These are phyloP conservation scores for Cladophialophora bantiana DNA, from an alignment of 2,329 filamentous ascomycete species.

Conservation along the genomic window DNA sequence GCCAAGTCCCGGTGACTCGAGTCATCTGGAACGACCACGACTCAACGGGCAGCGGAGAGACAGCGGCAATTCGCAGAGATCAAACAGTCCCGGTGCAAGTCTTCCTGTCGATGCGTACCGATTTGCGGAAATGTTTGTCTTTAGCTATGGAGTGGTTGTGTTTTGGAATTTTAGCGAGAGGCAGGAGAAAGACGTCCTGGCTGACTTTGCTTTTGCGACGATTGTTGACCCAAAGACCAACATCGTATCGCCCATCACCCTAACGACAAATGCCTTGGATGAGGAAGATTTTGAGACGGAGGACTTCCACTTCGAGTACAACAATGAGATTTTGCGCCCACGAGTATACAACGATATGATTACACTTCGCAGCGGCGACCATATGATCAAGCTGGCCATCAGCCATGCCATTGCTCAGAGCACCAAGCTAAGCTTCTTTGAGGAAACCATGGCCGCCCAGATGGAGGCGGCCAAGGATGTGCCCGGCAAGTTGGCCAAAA, in stretches of 20 bases:
- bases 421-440: constrained; percentile 94
- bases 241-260: constrained; percentile 57
- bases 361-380: constrained; percentile 88
- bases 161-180: constrained; percentile 98
- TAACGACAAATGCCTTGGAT: constrained; percentile 79
- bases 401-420: constrained; percentile 97
- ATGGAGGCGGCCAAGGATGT: constrained; percentile 94
- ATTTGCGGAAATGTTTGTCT: constrained; percentile 96
- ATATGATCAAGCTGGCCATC: constrained; percentile 75
- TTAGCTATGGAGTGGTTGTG: constrained; percentile 94
- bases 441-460: constrained; percentile 92
- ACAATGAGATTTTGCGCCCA: constrained; percentile 80
- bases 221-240: constrained; percentile 42
- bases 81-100: constrained; percentile 57
- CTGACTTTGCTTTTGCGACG: constrained; percentile 81
- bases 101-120: constrained; percentile 73
- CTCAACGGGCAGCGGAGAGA: constrained; percentile 43
- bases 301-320: constrained; percentile 99
- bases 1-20: constrained; percentile 32
- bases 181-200: constrained; percentile 95
- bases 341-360: constrained; percentile 99
- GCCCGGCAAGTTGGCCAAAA: constrained; percentile 85
- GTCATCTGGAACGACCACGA: constrained; percentile 43
- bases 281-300: constrained; percentile 96
- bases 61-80: constrained; percentile 46